Evolutionary conservation across 1,139 yeast genomes (phyloP), one percentile per base, ranked within the genome.

Genomic region (Geotrichum australiense): DNA sequence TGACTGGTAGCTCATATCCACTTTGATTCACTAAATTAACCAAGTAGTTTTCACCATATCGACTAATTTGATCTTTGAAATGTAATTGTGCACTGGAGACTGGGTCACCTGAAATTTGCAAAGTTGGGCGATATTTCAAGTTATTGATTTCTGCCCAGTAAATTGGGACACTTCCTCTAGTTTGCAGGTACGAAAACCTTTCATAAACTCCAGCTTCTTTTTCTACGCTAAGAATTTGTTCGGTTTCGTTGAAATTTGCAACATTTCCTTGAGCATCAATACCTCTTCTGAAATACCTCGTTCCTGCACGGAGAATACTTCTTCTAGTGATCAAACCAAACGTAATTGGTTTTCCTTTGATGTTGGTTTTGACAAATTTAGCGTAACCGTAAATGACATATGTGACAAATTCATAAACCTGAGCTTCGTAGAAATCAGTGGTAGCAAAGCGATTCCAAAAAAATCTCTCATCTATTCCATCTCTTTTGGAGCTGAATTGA

Each of bases 141-240:
- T 86, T 82, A 65, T 89, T 91, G 58, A 91, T 75, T 63, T 91
- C 98, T 6, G 93, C 85, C 98, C 98, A 91, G 59, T 69, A 82
- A n/a, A 85, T 91, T 5, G 99, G 99, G 20, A 91, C 97, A 2
- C 95, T 84, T 21, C 98, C 98, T 66, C 98, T 76, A 3, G 93
- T 89, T 33, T 41, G 45, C 15, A 41, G 16, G 59, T 41, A 66
- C 65, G 25, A 55, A 61, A 14, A 57, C 52, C n/a, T 54, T 53
- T 11, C 30, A 4, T 12, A 12, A 7, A 21, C 26, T n/a, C 37
- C 35, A 42, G 69, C 67, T 20, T 30, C 35, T n/a, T 18, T 21
- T 5, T 30, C 19, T 15, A 78, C 67, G 22, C 78, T 63, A 48
- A 89, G 65, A 23, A 91, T 59, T 63, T 93, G 98, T 64, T 93